Evolutionary conservation across 805 yeast species (phyloP).

Genomic region (Phaffomyces antillensis): DNA sequence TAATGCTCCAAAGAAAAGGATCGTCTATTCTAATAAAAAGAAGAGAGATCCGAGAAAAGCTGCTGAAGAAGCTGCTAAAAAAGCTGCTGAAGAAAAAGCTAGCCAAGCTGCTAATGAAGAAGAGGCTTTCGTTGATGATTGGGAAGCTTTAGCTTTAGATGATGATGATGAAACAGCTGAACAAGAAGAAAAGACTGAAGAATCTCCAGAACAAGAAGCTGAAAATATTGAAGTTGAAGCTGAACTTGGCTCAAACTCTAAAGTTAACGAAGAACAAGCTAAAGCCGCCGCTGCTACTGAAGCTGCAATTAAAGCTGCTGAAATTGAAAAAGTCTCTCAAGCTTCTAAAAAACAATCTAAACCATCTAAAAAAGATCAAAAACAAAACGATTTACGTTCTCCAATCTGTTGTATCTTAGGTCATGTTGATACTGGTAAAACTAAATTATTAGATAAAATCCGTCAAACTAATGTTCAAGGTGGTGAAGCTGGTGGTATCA

Average conservation of each 20-base stretch:
- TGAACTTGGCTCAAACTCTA: slow-evolving; percentile 1
- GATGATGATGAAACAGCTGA: slow-evolving; percentile 46
- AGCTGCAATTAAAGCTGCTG: slow-evolving; percentile 10
- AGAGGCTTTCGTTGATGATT: slow-evolving; percentile 61
- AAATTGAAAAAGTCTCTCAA: slow-evolving; percentile 20
- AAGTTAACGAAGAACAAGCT: slow-evolving; percentile 21
- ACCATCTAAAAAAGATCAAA: slow-evolving; percentile 10
- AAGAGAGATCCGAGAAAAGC: slow-evolving; percentile 40
- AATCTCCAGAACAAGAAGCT: slow-evolving; percentile 19
- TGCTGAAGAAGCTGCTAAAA: slow-evolving; percentile 16
- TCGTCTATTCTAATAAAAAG: slow-evolving; percentile 58
- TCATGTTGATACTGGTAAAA: slow-evolving; percentile 99
- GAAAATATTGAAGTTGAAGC: slow-evolving; percentile 21
- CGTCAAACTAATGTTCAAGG: slow-evolving; percentile 99
- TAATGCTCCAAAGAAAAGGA: slow-evolving; percentile 44
- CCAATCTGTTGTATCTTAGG: slow-evolving; percentile 99
- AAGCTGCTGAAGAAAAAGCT: slow-evolving; percentile 15
- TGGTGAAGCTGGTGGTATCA: slow-evolving; percentile 99
- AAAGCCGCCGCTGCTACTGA: slow-evolving; percentile 13
- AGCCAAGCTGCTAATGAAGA: slow-evolving; percentile 21
- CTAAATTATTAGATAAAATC: slow-evolving; percentile 90
- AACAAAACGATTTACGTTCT: slow-evolving; percentile 71
- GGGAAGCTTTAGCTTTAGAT: slow-evolving; percentile 69
- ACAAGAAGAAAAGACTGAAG: slow-evolving; percentile 43
- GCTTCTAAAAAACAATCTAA: slow-evolving; percentile 19